A percentile compares a stretch with the other conserved stretches of the same genome.
Evolutionary conservation across 1,284 basidiomycete genomes (phyloP).

Genomic region (Tilletia indica): DNA sequence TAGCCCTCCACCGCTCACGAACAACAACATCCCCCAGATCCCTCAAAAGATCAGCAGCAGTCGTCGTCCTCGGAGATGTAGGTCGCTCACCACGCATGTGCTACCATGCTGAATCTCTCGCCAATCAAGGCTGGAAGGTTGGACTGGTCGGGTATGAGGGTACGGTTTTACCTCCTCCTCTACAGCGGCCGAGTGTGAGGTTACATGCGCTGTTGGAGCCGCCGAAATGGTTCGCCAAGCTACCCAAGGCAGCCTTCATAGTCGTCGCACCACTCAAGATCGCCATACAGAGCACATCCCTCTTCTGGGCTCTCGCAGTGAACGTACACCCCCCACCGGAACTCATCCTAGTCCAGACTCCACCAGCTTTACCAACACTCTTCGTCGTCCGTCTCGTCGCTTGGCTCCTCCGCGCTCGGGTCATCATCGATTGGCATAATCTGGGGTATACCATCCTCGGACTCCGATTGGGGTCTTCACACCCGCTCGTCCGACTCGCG

Average conservation of each 20-base stretch:
- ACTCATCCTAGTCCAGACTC: constrained; percentile 88
- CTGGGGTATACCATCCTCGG: constrained; percentile 90
- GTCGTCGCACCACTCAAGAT: constrained; percentile 79
- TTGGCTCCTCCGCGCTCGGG: constrained; percentile 68
- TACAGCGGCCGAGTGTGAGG: constrained; percentile 31
- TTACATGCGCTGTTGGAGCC: constrained; percentile 65
- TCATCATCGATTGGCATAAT: constrained; percentile 99
- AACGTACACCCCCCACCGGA: constrained; percentile 72
- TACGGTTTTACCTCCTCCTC: constrained; percentile 55
- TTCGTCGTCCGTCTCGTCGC: constrained; percentile 76
- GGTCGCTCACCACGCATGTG: constrained; percentile 96
- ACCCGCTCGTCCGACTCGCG: constrained; percentile 68
- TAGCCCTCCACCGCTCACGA: constrained; percentile 34
- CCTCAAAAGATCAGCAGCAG: constrained; percentile 62
- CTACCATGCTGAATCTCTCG: constrained; percentile 93
- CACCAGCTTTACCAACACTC: constrained; percentile 91
- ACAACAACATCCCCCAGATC: constrained; percentile 23
- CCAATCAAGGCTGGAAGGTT: constrained; percentile 74
- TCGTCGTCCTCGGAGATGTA: constrained; percentile 92
- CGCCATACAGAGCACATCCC: constrained; percentile 32
- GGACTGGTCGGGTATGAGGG: constrained; percentile 83
- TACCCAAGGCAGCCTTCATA: constrained; percentile 68
- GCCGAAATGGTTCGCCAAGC: constrained; percentile 62
- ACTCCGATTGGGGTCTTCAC: constrained; percentile 69
- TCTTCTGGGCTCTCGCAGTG: constrained; percentile 43